A percentile compares a stretch with the other conserved stretches of the same genome.
phyloP scores from a whole-genome alignment of 2,329 filamentous ascomycete species.

The Penicillium digitatum region DNA sequence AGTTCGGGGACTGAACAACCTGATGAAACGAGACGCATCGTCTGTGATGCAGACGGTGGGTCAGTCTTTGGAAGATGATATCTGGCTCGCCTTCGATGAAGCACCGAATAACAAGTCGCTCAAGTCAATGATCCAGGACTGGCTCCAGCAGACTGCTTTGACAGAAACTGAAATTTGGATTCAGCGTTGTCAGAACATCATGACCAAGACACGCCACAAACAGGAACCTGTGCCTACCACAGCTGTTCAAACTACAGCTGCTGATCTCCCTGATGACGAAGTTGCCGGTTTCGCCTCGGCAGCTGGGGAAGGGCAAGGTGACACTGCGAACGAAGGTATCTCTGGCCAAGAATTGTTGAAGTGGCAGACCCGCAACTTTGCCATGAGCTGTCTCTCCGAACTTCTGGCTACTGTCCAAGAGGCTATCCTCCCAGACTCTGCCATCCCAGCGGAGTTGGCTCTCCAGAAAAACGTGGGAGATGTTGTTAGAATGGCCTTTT shows the following conservation, averaged over 20 bases:
- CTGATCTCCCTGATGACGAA: conserved; percentile 93
- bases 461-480: conserved; percentile 83
- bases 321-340: conserved; percentile 47
- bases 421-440: conserved; percentile 71
- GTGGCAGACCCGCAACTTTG: conserved; percentile 95
- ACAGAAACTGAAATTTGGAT: conserved; percentile 81
- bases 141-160: conserved; percentile 86
- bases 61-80: conserved; percentile 76
- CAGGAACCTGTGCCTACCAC: conserved; percentile 44
- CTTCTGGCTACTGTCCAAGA: conserved; percentile 75
- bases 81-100: conserved; percentile 85
- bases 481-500: conserved; percentile 94
- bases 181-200: conserved; percentile 77
- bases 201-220: conserved; percentile 79
- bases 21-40: conserved; percentile 88
- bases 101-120: conserved; percentile 72
- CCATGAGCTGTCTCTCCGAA: conserved; percentile 81
- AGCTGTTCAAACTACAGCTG: conserved; percentile 45
- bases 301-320: conserved; percentile 58
- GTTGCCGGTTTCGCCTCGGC: conserved; percentile 91
- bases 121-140: conserved; percentile 84
- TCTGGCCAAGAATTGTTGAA: conserved; percentile 79
- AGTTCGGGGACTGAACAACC: conserved; percentile 82
- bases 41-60: conserved; percentile 75
- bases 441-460: conserved; percentile 71